These are phyloP conservation scores for Lactarius tabidus DNA, from an alignment of 768 basidiomycete species.

Conservation along the genomic window DNA sequence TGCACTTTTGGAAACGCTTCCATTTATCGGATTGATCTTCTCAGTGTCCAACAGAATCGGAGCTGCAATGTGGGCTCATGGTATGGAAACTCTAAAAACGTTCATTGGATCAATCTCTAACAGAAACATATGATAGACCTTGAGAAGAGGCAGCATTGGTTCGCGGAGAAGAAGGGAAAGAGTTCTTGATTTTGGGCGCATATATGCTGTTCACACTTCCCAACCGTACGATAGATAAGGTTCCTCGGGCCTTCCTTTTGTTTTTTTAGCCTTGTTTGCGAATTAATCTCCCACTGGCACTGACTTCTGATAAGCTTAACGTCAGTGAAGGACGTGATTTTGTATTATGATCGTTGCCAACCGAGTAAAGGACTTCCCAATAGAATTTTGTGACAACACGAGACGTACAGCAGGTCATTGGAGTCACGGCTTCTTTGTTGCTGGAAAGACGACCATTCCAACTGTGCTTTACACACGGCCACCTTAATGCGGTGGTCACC, in stretches of 20 bases:
- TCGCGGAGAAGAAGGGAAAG: slow-evolving; percentile 35
- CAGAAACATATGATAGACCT: slow-evolving; percentile 48
- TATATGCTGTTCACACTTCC: background rate
- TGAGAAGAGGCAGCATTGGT: slow-evolving; percentile 53
- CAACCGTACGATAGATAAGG: too few relatives aligned
- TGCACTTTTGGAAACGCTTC: slow-evolving; percentile 74
- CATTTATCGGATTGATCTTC: slow-evolving; percentile 77
- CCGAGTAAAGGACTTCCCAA: background rate
- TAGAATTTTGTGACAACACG: background rate
- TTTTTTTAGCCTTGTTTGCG: background rate
- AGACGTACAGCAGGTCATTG: too few relatives aligned
- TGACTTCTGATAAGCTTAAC: background rate
- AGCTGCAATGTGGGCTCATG: slow-evolving; percentile 92
- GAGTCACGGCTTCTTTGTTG: too few relatives aligned
- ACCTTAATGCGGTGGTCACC: too few relatives aligned
- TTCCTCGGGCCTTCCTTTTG: background rate
- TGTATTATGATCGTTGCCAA: background rate
- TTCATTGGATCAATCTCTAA: background rate
- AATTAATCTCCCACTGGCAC: too few relatives aligned
- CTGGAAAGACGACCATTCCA: too few relatives aligned
- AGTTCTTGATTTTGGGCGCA: background rate
- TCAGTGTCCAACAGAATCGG: slow-evolving; percentile 85
- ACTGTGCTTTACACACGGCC: too few relatives aligned
- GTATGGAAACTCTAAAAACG: slow-evolving; percentile 36
- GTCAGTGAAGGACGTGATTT: background rate